Evolutionary conservation across 2,329 filamentous ascomycete species (phyloP).

Genomic region (Fusarium pseudograminearum): DNA sequence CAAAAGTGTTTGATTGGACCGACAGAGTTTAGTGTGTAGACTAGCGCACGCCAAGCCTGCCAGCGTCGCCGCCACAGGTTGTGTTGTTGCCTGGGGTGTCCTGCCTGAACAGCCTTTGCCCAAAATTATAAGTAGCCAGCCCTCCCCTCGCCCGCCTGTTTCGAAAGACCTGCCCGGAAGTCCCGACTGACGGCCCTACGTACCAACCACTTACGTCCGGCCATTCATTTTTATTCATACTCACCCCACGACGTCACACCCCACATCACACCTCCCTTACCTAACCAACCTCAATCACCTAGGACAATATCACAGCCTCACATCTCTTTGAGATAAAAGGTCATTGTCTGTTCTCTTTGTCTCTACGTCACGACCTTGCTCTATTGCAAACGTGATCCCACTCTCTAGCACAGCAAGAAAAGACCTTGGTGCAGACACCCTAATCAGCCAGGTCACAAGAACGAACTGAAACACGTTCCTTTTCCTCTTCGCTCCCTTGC

Average conservation of each 20-base stretch:
- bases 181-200: conserved; percentile 67
- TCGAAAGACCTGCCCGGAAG: conserved; percentile 65
- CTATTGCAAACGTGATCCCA: conserved; percentile 34
- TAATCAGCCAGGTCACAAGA: conserved; percentile 46
- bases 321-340: conserved; percentile 22
- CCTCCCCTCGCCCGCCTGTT: conserved; percentile 65
- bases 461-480: conserved; percentile 61
- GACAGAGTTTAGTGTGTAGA: conserved; percentile 49
- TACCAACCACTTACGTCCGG: conserved; percentile 62
- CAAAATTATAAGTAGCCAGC: conserved; percentile 69
- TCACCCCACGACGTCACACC: conserved; percentile 51
- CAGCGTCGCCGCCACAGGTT: conserved; percentile 59
- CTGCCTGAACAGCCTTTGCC: conserved; percentile 52
- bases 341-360: conserved; percentile 21
- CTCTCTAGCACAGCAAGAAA: conserved; percentile 43
- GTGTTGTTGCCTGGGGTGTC: conserved; percentile 59
- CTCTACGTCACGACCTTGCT: conserved; percentile 33
- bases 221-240: conserved; percentile 54
- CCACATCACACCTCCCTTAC: conserved; percentile 43
- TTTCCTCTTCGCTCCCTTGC: conserved; percentile 49
- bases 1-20: conserved; percentile 55
- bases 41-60: conserved; percentile 55
- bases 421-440: conserved; percentile 45
- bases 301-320: conserved; percentile 43
- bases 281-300: conserved; percentile 1